Evolutionary conservation across 768 basidiomycete species (phyloP), one percentile per base, ranked within the genome.

Genomic region (Scleroderma bovista): DNA sequence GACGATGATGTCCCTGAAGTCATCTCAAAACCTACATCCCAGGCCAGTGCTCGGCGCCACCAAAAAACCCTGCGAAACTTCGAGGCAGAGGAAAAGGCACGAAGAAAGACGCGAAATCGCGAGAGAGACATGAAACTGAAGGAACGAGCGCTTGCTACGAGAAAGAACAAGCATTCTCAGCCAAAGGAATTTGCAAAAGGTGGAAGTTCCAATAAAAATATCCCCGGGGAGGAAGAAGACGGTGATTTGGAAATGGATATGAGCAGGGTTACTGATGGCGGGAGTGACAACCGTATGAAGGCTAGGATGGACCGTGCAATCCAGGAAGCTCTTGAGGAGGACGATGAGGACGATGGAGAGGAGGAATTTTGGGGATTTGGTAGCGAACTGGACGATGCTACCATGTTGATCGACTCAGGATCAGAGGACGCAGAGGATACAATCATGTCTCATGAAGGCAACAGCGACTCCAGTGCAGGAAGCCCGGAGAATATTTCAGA

Each of bases 1-100:
- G 70, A 70, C 41, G 75, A 75, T 44, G 71, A 79, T 1, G 71
- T 72, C 1, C 81, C 81, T 1, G 80, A 81, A 53, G 58, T 75
- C 0, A 58, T 83, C 16, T 67, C 78, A 0, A 74, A 76, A n/a
- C 66, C 67, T 1, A 59, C 69, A 5, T 75, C 78, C 22, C 81
- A 75, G 58, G 70, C 70, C 20, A 55, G 65, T 12, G 71, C 64
- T 8, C 66, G 71, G 51, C 69, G 65, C 36, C 62, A 64, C 43
- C 64, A 72, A 23, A 64, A 66, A n/a, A 67, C 67, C 5, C 54
- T 75, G 1, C 63, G 64, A 50, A 60, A 69, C 44, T 72, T 71
- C 19, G 62, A 71, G 32, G 63, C 57, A 8, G 66, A 61, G 7
- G 71, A 71, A 57, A 71, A 70, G 37, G 69, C 64, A 37, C 76